phyloP scores from a whole-genome alignment of 257 asterid species.

The Solanum clarkiae region DNA sequence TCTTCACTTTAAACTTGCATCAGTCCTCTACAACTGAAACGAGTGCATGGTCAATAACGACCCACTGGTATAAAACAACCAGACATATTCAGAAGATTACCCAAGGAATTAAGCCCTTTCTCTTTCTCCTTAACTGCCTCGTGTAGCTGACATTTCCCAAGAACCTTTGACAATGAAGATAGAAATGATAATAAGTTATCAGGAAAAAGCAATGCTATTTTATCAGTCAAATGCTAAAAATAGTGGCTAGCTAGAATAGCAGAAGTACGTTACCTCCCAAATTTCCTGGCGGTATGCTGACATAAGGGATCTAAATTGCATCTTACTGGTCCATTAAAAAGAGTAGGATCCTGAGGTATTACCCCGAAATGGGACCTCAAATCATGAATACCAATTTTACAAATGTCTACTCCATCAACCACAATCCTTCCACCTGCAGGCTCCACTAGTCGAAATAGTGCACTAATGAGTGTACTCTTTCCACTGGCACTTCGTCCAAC shows the following conservation, averaged over 20 bases:
- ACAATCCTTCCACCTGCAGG: constrained; percentile 53
- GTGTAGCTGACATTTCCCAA: constrained; percentile 87
- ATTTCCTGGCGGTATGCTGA: constrained; percentile 57
- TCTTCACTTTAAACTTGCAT: too few relatives aligned
- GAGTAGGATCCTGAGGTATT: constrained; percentile 95
- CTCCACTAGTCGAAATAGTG: constrained; percentile 76
- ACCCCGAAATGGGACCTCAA: constrained; percentile 66
- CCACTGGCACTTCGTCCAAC: constrained; percentile 98
- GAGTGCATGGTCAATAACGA: not conserved
- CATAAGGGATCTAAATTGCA: constrained; percentile 79
- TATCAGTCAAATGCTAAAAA: not conserved
- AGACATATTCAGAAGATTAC: constrained; percentile 10
- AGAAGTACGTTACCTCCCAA: constrained; percentile 58
- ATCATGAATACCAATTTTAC: constrained; percentile 67
- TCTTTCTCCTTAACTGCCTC: constrained; percentile 68
- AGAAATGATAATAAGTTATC: not conserved
- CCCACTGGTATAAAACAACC: not conserved
- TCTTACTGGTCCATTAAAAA: constrained; percentile 82
- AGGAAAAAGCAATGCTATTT: not conserved
- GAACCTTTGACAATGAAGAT: constrained; percentile 30
- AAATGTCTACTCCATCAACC: constrained; percentile 58
- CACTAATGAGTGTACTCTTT: constrained; percentile 76
- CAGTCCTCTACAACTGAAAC: constrained; percentile 51
- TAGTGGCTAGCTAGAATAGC: not conserved
- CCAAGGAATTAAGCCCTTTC: constrained; percentile 67